Evolutionary conservation across 2,329 filamentous ascomycete species (phyloP).

Genomic region (Metarhizium album): DNA sequence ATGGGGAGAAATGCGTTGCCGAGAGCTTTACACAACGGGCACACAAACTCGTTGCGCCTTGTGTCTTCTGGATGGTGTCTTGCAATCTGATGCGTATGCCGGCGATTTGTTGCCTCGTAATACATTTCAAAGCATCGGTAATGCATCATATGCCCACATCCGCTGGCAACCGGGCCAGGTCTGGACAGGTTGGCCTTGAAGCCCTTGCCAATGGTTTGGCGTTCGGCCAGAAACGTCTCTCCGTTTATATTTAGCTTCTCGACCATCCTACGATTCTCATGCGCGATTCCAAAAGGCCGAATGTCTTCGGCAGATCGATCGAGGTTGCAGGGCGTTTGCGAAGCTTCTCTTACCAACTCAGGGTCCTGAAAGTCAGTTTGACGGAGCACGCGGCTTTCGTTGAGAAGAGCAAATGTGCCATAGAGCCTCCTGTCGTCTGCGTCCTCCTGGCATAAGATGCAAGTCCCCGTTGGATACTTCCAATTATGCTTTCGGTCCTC

Average conservation of each 20-base stretch:
- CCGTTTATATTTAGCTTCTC: constrained; percentile 67
- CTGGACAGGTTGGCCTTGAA: constrained; percentile 60
- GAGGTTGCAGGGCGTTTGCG: constrained; percentile 66
- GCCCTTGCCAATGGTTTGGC: constrained; percentile 78
- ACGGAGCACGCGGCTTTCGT: constrained; percentile 74
- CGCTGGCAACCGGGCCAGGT: constrained; percentile 72
- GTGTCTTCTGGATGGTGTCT: constrained; percentile 83
- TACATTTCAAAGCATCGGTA: constrained; percentile 92
- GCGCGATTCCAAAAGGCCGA: constrained; percentile 82
- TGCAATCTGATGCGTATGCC: constrained; percentile 87
- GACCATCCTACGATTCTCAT: constrained; percentile 70
- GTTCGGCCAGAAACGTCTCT: constrained; percentile 58
- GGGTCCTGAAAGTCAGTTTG: constrained; percentile 75
- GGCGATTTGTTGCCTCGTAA: constrained; percentile 68
- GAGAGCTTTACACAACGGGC: constrained; percentile 89
- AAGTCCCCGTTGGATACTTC: constrained; percentile 88
- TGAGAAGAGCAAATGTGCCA: constrained; percentile 85
- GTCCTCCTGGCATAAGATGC: constrained; percentile 93
- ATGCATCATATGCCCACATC: constrained; percentile 98
- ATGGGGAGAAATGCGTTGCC: constrained; percentile 93
- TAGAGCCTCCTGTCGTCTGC: constrained; percentile 82
- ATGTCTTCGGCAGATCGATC: constrained; percentile 76
- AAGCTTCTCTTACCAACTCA: constrained; percentile 76
- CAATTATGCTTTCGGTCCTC: constrained; percentile 57
- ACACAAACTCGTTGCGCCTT: constrained; percentile 79